These are phyloP conservation scores for Chlorophyllum brunneum DNA, from an alignment of 768 basidiomycete genomes.

Conservation along the genomic window DNA sequence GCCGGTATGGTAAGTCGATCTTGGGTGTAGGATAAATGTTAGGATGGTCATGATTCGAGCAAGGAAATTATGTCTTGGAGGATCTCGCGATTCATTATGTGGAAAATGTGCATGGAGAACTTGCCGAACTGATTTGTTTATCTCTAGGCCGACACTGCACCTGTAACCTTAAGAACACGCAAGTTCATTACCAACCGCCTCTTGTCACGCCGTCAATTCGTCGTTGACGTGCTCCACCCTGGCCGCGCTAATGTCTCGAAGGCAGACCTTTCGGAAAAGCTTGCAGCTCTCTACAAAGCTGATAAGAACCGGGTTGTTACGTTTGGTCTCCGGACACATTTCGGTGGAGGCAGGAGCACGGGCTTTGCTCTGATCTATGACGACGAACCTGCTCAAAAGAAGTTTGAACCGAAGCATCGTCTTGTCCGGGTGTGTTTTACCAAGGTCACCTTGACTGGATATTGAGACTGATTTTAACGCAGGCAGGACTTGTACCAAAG, in stretches of 20 bases:
- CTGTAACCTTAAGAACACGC: slow-evolving; percentile 94
- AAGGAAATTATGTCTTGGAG: too few species aligned
- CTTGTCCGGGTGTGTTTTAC: slow-evolving; percentile 78
- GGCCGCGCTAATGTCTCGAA: slow-evolving; percentile 91
- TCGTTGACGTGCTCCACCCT: slow-evolving; percentile 95
- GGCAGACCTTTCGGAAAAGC: slow-evolving; percentile 87
- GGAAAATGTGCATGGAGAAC: background rate
- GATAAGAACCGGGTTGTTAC: slow-evolving; percentile 88
- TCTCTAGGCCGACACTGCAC: slow-evolving; percentile 70
- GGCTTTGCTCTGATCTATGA: slow-evolving; percentile 99
- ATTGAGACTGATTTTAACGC: slow-evolving; percentile 8
- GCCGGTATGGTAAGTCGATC: slow-evolving; percentile 32
- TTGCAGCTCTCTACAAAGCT: slow-evolving; percentile 89
- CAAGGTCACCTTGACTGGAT: slow-evolving; percentile 3
- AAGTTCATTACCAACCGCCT: slow-evolving; percentile 99
- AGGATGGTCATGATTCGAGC: background rate
- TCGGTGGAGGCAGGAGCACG: slow-evolving; percentile 97
- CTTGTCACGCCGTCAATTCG: slow-evolving; percentile 91
- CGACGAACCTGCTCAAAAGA: slow-evolving; percentile 89
- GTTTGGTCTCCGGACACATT: slow-evolving; percentile 92
- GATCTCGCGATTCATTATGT: too few species aligned
- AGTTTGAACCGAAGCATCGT: slow-evolving; percentile 96
- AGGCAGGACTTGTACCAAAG: slow-evolving; percentile 73
- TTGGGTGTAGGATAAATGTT: slow-evolving; percentile 1
- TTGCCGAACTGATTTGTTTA: slow-evolving; percentile 11